Percentiles rank a stretch among this genome's conserved stretches.
Conservation (phyloP, 208 protist species). For the Leishmania tropica region DNA sequence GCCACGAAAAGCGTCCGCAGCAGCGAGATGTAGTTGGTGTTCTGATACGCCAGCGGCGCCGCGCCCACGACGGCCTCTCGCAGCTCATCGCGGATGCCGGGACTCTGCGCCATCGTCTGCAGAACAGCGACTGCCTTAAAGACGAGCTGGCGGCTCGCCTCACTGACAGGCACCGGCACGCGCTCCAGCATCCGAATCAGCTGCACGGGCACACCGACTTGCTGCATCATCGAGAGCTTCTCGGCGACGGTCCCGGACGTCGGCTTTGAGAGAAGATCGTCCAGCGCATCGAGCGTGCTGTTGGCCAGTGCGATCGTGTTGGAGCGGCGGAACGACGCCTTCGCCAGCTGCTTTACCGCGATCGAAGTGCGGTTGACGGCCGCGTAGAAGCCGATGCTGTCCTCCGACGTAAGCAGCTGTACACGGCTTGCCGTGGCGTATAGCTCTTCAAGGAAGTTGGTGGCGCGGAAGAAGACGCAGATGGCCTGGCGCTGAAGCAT, state of each 20-base stretch:
- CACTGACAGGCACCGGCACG: constrained; percentile 31
- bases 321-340: constrained; percentile 36
- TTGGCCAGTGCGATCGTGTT: constrained; percentile 42
- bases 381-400: constrained; percentile 43
- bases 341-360: constrained; percentile 19
- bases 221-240: constrained; percentile 53
- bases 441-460: constrained; percentile 42
- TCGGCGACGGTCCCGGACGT: constrained; percentile 30
- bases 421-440: constrained; percentile 33
- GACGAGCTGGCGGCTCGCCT: constrained; percentile 26
- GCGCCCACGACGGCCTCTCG: constrained; percentile 19
- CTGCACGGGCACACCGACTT: constrained; percentile 29
- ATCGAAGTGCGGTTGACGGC: constrained; percentile 33
- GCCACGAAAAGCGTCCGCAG: constrained; percentile 37
- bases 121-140: constrained; percentile 28
- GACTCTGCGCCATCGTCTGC: constrained; percentile 28
- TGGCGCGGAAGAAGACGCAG: constrained; percentile 42
- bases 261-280: constrained; percentile 26
- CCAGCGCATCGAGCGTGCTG: constrained; percentile 27
- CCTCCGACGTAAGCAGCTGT: constrained; percentile 49
- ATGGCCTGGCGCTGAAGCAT: constrained; percentile 38
- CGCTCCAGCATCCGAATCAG: constrained; percentile 41
- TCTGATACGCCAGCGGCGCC: constrained; percentile 34
- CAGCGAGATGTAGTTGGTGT: constrained; percentile 38
- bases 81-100: constrained; percentile 19